Percentiles rank a stretch among this genome's conserved stretches.
phyloP scores from a whole-genome alignment of 257 asterid species.

The Solanum dulcamara region DNA sequence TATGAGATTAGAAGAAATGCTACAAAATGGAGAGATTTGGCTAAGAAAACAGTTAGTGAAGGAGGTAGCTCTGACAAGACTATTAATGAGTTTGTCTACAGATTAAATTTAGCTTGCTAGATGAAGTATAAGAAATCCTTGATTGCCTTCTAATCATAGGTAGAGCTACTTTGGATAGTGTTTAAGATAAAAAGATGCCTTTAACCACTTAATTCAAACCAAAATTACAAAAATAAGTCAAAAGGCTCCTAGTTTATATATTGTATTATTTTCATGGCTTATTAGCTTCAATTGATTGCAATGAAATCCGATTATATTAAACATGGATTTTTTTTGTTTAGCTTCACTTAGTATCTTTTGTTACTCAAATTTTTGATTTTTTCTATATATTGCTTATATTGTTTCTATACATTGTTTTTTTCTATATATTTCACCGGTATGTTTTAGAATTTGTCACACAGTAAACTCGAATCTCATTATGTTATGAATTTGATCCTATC shows the following conservation, averaged over 20 bases:
- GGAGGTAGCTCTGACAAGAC: conserved; percentile 51
- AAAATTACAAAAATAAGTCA: too few species aligned
- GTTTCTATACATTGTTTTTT: too few species aligned
- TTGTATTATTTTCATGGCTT: neutral
- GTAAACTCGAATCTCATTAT: neutral
- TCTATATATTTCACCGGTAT: too few species aligned
- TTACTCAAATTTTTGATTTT: neutral
- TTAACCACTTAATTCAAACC: neutral
- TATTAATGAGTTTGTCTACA: conserved; percentile 32
- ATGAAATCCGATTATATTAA: neutral
- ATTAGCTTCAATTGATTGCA: neutral
- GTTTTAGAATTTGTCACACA: too few species aligned
- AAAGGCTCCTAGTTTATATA: neutral
- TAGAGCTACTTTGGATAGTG: neutral
- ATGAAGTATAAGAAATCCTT: neutral
- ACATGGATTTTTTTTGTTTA: neutral
- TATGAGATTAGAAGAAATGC: conserved; percentile 35
- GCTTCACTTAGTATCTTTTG: neutral
- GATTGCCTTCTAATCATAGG: neutral
- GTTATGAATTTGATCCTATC: neutral
- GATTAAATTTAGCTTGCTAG: neutral
- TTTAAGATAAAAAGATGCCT: too few species aligned
- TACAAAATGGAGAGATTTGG: conserved; percentile 32
- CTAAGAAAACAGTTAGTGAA: conserved; percentile 33
- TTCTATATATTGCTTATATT: neutral